Percentiles rank a stretch among this genome's conserved stretches.
These are phyloP conservation scores for Pleomassaria siparia DNA, from an alignment of 2,329 filamentous ascomycete genomes.

Conservation along the genomic window DNA sequence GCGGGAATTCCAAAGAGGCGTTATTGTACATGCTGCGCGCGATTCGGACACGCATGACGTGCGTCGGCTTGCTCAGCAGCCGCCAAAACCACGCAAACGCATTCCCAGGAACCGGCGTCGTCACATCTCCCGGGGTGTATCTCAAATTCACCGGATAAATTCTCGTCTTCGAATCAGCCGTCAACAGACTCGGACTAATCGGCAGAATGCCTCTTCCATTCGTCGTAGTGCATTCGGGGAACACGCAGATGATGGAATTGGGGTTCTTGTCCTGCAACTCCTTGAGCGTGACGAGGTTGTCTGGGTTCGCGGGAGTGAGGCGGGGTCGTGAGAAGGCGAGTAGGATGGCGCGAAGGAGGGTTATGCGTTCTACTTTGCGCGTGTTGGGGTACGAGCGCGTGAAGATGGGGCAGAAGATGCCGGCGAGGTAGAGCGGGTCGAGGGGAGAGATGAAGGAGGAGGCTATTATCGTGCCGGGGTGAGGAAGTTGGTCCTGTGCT, in stretches of 20 bases:
- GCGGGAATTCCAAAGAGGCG: constrained; percentile 18
- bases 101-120: constrained; percentile 79
- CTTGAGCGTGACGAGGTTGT: constrained; percentile 40
- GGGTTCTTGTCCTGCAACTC: constrained; percentile 68
- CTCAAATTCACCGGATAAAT: constrained; percentile 91
- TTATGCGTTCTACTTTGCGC: constrained; percentile 72
- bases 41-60: constrained; percentile 87
- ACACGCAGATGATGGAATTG: constrained; percentile 76
- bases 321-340: constrained; percentile 68
- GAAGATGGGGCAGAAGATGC: constrained; percentile 95
- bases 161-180: constrained; percentile 65
- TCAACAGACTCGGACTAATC: constrained; percentile 74
- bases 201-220: constrained; percentile 90
- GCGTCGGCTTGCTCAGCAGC: constrained; percentile 79
- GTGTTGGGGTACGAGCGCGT: constrained; percentile 78
- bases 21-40: constrained; percentile 67
- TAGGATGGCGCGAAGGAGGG: constrained; percentile 72
- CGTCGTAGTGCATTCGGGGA: constrained; percentile 91
- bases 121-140: constrained; percentile 86
- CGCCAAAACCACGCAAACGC: constrained; percentile 81
- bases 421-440: constrained; percentile 90
- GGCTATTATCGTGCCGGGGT: constrained; percentile 79
- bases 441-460: constrained; percentile 90
- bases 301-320: constrained; percentile 30
- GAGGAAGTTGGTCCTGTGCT: constrained; percentile 65